Evolutionary conservation across 2,329 filamentous ascomycete species (phyloP), one percentile per base, ranked within the genome.

Genomic region (Volutella citrinella): DNA sequence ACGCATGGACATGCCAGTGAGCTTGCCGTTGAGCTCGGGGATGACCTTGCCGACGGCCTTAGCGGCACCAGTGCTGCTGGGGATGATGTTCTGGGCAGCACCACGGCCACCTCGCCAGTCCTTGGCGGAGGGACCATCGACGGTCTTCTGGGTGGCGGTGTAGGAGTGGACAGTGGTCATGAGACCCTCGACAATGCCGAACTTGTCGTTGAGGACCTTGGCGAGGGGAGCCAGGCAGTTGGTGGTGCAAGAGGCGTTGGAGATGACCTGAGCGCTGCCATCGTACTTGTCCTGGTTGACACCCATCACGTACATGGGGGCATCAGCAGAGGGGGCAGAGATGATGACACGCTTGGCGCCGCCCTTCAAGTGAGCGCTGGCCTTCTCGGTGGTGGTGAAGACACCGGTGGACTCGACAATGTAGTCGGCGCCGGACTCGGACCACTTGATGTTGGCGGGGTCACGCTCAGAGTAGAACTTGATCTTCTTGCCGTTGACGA

Each of bases 31-130:
- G 55, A 98, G 83, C 56, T 80, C 74, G 57, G 93, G 93, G 62
- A 97, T 97, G 77, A 97, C 93, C 85, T 98, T 98, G 76, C 93
- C 93, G 74, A 98, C 93, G 65, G 93, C 93, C 88, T 98, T 98
- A 68, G 93, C 93, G 69, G 93, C 93, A 82, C 93, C 93, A 52
- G 93, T 98, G 81, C 87, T 95, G 78, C 82, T 88, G 71, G 93
- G 93, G 64, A 98, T 97, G 80, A 97, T 97, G 85, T 98, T 97
- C 80, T 95, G 87, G 64, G 93, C 93, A 74, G 93, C 93, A 59
- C 87, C 90, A 76, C 93, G 93, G 70, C 93, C 93, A 82, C 93
- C 93, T 74, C 91, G 86, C 91, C 91, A 98, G 79, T 97, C 93
- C 87, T 98, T 98, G 70, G 75, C 77, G 51, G 93, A 97, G 64